These are phyloP conservation scores for Lactarius pseudohatsudake DNA, from an alignment of 768 basidiomycete species.

Conservation along the genomic window DNA sequence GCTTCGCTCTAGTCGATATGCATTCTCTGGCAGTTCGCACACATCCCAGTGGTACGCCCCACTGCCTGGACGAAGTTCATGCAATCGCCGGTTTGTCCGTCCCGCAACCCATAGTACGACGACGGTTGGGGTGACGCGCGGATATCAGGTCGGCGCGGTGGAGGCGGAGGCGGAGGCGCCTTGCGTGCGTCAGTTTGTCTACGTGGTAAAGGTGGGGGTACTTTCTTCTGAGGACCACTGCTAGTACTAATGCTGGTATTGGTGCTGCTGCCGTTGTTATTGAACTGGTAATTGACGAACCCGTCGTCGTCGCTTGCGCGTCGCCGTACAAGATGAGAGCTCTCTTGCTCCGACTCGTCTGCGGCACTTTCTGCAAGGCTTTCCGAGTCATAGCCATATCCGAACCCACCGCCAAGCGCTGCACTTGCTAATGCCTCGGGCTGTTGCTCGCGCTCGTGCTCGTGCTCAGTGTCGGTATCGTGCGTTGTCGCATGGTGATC, in stretches of 20 bases:
- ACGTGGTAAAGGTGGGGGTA: conserved; percentile 30
- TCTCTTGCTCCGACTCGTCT: conserved; percentile 42
- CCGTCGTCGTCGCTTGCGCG: conserved; percentile 28
- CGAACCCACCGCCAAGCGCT: conserved; percentile 46
- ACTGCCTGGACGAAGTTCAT: conserved; percentile 61
- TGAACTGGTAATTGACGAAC: conserved; percentile 8
- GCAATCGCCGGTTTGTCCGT: conserved; percentile 48
- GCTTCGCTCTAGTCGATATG: conserved; percentile 35
- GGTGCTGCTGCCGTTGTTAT: not conserved
- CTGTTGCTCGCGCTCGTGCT: not conserved
- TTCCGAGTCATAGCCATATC: conserved; percentile 39
- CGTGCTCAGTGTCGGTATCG: conserved; percentile 19
- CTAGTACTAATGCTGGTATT: conserved; percentile 18
- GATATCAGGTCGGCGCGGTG: conserved; percentile 33
- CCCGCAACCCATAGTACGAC: conserved; percentile 32
- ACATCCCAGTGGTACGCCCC: conserved; percentile 62
- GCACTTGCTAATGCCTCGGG: conserved; percentile 29
- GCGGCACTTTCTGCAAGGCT: conserved; percentile 45
- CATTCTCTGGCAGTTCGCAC: conserved; percentile 62
- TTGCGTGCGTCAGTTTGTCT: conserved; percentile 33
- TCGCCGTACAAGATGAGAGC: conserved; percentile 37
- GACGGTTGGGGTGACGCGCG: conserved; percentile 20
- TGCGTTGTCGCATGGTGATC: conserved; percentile 45
- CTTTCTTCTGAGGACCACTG: conserved; percentile 15
- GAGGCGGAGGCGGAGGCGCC: conserved; percentile 35